These are phyloP conservation scores for Kazachstania psychrophila DNA, from an alignment of 805 yeast species.

Conservation along the genomic window DNA sequence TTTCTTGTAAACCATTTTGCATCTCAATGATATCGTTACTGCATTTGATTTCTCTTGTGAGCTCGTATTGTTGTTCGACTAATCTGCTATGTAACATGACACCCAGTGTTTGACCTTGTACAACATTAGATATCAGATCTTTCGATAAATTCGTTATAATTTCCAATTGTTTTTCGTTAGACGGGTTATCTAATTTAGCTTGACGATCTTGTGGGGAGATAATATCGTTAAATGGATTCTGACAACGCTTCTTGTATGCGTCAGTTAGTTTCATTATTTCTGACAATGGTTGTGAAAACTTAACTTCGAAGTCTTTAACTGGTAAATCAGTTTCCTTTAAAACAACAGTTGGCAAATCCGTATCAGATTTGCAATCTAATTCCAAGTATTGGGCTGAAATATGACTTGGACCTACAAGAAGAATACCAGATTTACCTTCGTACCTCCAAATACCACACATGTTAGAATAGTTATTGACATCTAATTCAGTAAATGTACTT, in stretches of 20 bases:
- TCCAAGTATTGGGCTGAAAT: neutral
- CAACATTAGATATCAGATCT: constrained; percentile 15
- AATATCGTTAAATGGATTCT: constrained; percentile 11
- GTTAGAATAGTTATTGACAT: neutral
- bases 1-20: constrained; percentile 9
- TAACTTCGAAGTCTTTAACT: constrained; percentile 4
- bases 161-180: constrained; percentile 23
- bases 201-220: constrained; percentile 20
- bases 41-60: constrained; percentile 33
- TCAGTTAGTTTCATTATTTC: constrained; percentile 16
- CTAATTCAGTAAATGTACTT: constrained; percentile 8
- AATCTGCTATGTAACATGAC: constrained; percentile 31
- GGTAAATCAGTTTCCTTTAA: neutral
- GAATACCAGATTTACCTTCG: constrained; percentile 5
- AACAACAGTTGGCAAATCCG: neutral
- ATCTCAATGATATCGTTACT: constrained; percentile 19
- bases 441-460: constrained; percentile 6
- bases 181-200: constrained; percentile 12
- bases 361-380: neutral
- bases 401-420: neutral
- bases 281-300: constrained; percentile 16
- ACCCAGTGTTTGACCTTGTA: constrained; percentile 28
- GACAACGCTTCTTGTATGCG: constrained; percentile 10
- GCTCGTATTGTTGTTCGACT: constrained; percentile 34
- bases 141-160: constrained; percentile 18